These are phyloP conservation scores for Xylaria grammica DNA, from an alignment of 495 filamentous ascomycete genomes.

Conservation along the genomic window DNA sequence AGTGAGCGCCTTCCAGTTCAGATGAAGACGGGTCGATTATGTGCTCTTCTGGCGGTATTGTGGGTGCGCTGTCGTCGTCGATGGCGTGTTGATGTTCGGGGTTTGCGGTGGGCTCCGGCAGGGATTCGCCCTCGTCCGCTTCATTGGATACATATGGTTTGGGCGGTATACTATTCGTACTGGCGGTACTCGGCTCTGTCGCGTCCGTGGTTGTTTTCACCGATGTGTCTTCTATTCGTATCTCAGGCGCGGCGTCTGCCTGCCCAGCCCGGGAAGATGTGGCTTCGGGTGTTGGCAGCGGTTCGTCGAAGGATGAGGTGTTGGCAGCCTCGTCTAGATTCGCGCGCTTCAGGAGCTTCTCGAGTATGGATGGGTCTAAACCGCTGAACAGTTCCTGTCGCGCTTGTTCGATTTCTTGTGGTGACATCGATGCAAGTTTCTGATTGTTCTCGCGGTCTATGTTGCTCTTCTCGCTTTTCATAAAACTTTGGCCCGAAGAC, in stretches of 20 bases:
- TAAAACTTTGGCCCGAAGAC: conserved; percentile 21
- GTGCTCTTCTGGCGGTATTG: conserved; percentile 51
- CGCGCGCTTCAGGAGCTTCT: conserved; percentile 77
- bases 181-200: background rate
- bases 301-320: conserved; percentile 44
- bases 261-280: conserved; percentile 15
- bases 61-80: conserved; percentile 34
- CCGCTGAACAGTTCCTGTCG: conserved; percentile 72
- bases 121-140: conserved; percentile 23
- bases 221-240: conserved; percentile 31
- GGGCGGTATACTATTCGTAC: conserved; percentile 5
- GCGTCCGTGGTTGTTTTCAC: conserved; percentile 35
- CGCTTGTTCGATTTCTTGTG: conserved; percentile 77
- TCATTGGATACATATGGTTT: conserved; percentile 31
- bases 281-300: conserved; percentile 20
- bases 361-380: conserved; percentile 72
- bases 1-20: conserved; percentile 40
- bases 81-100: background rate
- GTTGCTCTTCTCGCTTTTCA: conserved; percentile 62
- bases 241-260: conserved; percentile 24
- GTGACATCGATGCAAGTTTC: conserved; percentile 77
- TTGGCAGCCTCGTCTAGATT: conserved; percentile 69
- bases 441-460: conserved; percentile 86
- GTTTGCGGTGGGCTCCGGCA: conserved; percentile 17
- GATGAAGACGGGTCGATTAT: conserved; percentile 49